These are phyloP conservation scores for Margaritispora aquatica DNA, from an alignment of 495 filamentous ascomycete genomes.

Conservation along the genomic window DNA sequence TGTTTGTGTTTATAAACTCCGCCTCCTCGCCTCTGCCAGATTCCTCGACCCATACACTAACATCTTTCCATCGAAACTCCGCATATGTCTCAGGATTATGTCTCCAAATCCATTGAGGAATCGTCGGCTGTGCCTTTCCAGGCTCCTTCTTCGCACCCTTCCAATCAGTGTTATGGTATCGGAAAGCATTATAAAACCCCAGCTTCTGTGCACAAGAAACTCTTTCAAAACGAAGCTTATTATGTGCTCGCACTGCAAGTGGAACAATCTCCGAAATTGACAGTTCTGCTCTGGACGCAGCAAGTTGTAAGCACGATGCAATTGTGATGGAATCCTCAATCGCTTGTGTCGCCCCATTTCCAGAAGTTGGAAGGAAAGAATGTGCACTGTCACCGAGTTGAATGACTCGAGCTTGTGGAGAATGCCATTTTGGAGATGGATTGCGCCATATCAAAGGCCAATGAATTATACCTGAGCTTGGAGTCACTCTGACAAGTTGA, in stretches of 20 bases:
- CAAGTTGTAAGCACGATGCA: slow-evolving; percentile 51
- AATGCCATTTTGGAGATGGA: slow-evolving; percentile 57
- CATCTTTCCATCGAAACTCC: slow-evolving; percentile 44
- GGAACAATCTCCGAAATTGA: slow-evolving; percentile 27
- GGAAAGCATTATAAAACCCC: slow-evolving; percentile 48
- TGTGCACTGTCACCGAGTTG: slow-evolving; percentile 65
- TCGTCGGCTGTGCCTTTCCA: slow-evolving; percentile 39
- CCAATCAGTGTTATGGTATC: slow-evolving; percentile 54
- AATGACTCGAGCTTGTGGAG: slow-evolving; percentile 50
- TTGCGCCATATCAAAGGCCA: slow-evolving; percentile 64
- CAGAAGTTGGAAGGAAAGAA: slow-evolving; percentile 60
- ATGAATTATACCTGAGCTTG: slow-evolving; percentile 51
- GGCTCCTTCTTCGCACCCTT: slow-evolving; percentile 46
- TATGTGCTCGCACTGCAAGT: slow-evolving; percentile 40
- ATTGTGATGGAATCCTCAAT: slow-evolving; percentile 64
- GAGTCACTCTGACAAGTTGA: slow-evolving; percentile 42
- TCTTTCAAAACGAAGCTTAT: slow-evolving; percentile 47
- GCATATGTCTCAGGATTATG: slow-evolving; percentile 52
- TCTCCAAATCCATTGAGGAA: slow-evolving; percentile 47
- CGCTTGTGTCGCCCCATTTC: slow-evolving; percentile 63
- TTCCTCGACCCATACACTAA: slow-evolving; percentile 25
- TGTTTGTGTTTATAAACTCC: slow-evolving; percentile 28
- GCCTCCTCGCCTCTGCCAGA: slow-evolving; percentile 5
- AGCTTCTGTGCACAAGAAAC: slow-evolving; percentile 49
- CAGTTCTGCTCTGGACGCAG: slow-evolving; percentile 28